Base-by-base conservation (phyloP, 208 protist species). In the Crithidia acanthocephali region DNA sequence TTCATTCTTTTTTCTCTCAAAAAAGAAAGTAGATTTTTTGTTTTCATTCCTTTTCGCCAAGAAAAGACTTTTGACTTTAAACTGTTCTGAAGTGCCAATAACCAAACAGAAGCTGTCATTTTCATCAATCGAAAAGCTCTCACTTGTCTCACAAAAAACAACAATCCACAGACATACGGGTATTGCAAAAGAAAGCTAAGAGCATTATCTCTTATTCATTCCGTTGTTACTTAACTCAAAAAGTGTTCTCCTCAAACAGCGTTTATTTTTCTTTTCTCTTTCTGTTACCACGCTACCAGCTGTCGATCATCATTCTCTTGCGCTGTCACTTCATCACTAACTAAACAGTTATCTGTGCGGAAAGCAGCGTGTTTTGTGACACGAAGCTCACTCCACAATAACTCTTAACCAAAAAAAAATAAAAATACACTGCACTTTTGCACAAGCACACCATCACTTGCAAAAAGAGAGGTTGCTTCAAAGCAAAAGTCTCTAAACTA, bases 1-100 rank as follows among this genome's bases (percentile, higher is more conserved):
- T 68, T 44, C 8, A 33, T 71, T 16, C 33, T 45, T 42, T 78
- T 51, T 51, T 71, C 51, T 44, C 58, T 37, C 10, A 28, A 37
- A 22, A 57, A 44, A 13, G 44, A 40, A 15, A 59, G 18, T 40
- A 59, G 32, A 27, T 42, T 42, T 13, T 57, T 57, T 57, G 2
- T 57, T n/a, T 35, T n/a, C 16, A n/a, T 45, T n/a, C 30, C 15
- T 32, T 20, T 15, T 53, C n/a, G 66, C 44, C 4, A 25, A n/a
- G 22, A 76, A 2, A 52, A 13, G 10, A 6, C 44, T 16, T 66
- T 72, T 42, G 13, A 42, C 37, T 13, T 42, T 42, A 42, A 42
- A 42, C 37, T 13, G 37, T 42, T 15, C 37, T 15, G 13, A 42
- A 42, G 13, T 42, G 13, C 13, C 13, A 50, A 50, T 22, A 5